These are phyloP conservation scores for Wickerhamiella occidentalis DNA, from an alignment of 805 yeast genomes.

Conservation along the genomic window DNA sequence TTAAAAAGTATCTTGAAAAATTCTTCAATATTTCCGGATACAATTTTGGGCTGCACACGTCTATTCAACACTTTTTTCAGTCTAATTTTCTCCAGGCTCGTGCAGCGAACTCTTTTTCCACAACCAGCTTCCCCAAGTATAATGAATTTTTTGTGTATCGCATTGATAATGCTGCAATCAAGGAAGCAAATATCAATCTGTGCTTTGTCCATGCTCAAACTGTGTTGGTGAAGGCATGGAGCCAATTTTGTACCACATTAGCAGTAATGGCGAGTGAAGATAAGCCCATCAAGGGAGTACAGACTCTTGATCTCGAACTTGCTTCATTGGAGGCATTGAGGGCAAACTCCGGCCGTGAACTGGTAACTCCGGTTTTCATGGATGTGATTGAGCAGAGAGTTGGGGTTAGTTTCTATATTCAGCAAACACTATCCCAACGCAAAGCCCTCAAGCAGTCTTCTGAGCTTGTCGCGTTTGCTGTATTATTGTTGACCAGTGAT, in stretches of 20 bases:
- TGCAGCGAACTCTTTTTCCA: not conserved
- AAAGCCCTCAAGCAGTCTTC: not conserved
- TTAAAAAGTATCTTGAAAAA: not conserved
- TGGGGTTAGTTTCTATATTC: slow-evolving; percentile 49
- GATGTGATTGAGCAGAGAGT: slow-evolving; percentile 49
- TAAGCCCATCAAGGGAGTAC: slow-evolving; percentile 13
- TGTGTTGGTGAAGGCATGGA: slow-evolving; percentile 60
- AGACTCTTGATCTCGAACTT: slow-evolving; percentile 13
- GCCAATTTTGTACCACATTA: slow-evolving; percentile 60
- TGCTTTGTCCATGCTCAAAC: slow-evolving; percentile 58
- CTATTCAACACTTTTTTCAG: not conserved
- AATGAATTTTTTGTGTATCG: slow-evolving; percentile 48
- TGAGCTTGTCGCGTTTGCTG: not conserved
- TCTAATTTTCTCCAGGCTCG: not conserved
- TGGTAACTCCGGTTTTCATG: slow-evolving; percentile 36
- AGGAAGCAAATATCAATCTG: slow-evolving; percentile 44
- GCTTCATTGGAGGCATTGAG: slow-evolving; percentile 41
- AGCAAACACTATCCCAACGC: slow-evolving; percentile 13
- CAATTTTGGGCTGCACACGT: slow-evolving; percentile 8
- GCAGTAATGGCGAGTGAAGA: slow-evolving; percentile 29
- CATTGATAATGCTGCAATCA: slow-evolving; percentile 30
- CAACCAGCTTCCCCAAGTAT: slow-evolving; percentile 26
- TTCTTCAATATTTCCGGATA: slow-evolving; percentile 8
- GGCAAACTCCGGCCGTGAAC: slow-evolving; percentile 38
- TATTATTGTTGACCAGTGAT: not conserved